Evolutionary conservation across 2,329 filamentous ascomycete genomes (phyloP).

Genomic region (Paecilomyces formosus): DNA sequence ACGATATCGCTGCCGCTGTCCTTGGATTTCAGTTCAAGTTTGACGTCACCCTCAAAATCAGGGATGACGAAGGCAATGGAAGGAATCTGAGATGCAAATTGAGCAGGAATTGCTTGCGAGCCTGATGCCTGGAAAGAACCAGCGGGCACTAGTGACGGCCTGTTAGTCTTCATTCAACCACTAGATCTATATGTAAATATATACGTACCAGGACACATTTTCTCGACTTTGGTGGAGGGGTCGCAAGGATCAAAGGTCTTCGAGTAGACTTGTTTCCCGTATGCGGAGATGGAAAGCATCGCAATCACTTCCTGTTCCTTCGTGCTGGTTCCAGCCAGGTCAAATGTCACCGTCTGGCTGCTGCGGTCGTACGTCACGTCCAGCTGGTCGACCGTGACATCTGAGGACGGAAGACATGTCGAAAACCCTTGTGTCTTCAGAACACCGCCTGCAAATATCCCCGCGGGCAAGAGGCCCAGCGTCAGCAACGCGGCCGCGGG

Average conservation of each 20-base stretch:
- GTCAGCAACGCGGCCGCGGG: conserved; percentile 15
- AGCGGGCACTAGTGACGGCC: conserved; percentile 52
- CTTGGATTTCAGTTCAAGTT: conserved; percentile 61
- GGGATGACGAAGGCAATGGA: conserved; percentile 84
- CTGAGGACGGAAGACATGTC: conserved; percentile 53
- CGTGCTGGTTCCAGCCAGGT: conserved; percentile 70
- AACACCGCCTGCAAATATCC: conserved; percentile 59
- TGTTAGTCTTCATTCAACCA: conserved; percentile 12
- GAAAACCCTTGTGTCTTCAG: conserved; percentile 75
- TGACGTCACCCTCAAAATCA: conserved; percentile 81
- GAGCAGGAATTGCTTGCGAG: conserved; percentile 60
- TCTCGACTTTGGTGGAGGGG: conserved; percentile 53
- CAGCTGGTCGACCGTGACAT: conserved; percentile 65
- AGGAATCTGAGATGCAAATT: conserved; percentile 70
- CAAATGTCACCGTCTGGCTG: conserved; percentile 67
- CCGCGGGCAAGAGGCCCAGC: conserved; percentile 18
- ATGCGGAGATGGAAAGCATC: conserved; percentile 68
- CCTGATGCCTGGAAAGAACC: conserved; percentile 69
- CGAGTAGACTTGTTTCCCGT: conserved; percentile 72
- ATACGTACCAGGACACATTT: conserved; percentile 71
- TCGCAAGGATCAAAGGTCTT: conserved; percentile 81
- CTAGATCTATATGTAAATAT: neutral
- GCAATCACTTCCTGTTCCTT: conserved; percentile 75
- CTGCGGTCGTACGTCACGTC: conserved; percentile 72
- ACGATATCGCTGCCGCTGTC: conserved; percentile 59